Conservation (phyloP, 2,329 filamentous ascomycete species). For the Trichoderma harzianum region DNA sequence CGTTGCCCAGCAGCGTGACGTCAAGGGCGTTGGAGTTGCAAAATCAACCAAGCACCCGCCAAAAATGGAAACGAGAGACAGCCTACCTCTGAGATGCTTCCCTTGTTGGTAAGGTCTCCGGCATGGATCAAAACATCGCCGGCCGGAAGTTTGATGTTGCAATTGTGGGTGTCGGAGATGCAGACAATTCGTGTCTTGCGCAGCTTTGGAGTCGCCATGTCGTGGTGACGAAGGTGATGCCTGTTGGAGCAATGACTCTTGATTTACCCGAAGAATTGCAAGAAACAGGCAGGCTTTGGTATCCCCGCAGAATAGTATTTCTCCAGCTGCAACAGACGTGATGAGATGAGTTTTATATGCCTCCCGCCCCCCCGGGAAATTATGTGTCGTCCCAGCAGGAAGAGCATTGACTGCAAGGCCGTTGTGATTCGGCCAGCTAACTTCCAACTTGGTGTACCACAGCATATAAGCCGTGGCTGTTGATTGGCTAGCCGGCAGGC, state of each 20-base stretch:
- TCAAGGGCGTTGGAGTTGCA: neutral
- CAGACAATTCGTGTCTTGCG: slow-evolving; percentile 65
- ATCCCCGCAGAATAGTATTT: neutral
- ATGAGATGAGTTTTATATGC: neutral
- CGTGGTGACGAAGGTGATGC: neutral
- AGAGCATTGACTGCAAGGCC: neutral
- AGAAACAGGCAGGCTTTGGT: neutral
- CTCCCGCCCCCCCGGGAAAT: neutral
- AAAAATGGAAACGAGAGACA: neutral
- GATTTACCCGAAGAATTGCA: neutral
- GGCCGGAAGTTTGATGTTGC: slow-evolving; percentile 59
- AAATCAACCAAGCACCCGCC: neutral
- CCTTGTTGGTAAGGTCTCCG: slow-evolving; percentile 73
- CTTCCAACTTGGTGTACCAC: neutral
- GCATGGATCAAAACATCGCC: slow-evolving; percentile 75
- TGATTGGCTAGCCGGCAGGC: neutral
- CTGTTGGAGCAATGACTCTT: neutral
- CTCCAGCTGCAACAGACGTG: neutral
- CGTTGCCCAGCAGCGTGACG: neutral
- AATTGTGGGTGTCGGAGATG: slow-evolving; percentile 74
- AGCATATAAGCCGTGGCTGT: neutral
- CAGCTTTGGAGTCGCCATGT: slow-evolving; percentile 18
- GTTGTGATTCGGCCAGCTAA: neutral
- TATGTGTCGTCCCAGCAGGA: neutral
- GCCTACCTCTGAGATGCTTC: slow-evolving; percentile 52